Evolutionary conservation across 164 flowering plant species (phyloP).

Genomic region (Warburgia ugandensis): DNA sequence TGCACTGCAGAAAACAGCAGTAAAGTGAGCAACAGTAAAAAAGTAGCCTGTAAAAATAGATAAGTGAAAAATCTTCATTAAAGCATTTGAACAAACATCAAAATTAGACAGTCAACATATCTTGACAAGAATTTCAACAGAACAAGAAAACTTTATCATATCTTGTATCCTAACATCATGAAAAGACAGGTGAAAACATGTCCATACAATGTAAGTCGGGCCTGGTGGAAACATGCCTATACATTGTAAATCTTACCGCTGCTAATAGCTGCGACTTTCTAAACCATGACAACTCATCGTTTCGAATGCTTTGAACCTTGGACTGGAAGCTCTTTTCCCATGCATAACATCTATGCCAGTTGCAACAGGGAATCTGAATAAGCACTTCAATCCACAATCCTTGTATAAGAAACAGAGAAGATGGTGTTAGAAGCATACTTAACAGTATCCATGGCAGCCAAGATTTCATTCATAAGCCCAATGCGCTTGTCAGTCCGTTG

Average conservation of each 20-base stretch:
- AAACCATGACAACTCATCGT: constrained; percentile 92
- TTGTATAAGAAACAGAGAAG: not conserved
- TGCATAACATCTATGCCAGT: constrained; percentile 77
- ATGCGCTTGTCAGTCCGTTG: constrained; percentile 96
- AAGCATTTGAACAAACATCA: not conserved
- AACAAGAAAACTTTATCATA: too few relatives aligned
- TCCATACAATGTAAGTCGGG: too few relatives aligned
- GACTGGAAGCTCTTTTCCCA: constrained; percentile 91
- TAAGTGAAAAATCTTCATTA: not conserved
- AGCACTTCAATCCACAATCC: not conserved
- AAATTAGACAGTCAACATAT: too few relatives aligned
- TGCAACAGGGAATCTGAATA: constrained; percentile 7
- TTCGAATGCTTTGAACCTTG: constrained; percentile 64
- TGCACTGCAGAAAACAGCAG: constrained; percentile 50
- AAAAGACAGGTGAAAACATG: not conserved
- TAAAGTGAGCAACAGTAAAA: not conserved
- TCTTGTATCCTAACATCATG: too few relatives aligned
- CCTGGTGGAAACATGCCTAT: too few relatives aligned
- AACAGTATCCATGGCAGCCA: constrained; percentile 98
- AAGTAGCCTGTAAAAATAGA: not conserved
- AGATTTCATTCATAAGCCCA: constrained; percentile 95
- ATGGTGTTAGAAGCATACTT: constrained; percentile 45
- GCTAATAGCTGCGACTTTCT: constrained; percentile 65
- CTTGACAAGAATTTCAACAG: too few relatives aligned
- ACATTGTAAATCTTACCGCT: constrained; percentile 47